Evolutionary conservation across 2,329 filamentous ascomycete species (phyloP).

Genomic region (Paecilomyces dactylethromorphus): DNA sequence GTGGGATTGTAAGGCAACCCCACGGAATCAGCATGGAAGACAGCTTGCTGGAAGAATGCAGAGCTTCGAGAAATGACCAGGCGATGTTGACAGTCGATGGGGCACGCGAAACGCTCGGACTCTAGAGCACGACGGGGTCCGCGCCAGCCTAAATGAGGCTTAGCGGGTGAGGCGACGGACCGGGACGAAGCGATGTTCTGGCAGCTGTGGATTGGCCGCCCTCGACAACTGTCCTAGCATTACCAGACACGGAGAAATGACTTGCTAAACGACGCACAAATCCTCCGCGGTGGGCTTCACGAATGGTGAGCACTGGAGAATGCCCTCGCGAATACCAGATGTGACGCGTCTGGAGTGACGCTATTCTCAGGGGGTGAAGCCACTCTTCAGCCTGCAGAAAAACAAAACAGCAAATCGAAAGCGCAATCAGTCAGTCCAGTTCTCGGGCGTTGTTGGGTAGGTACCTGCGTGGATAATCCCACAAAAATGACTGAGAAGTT

Average conservation of each 20-base stretch:
- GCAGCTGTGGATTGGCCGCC: not conserved
- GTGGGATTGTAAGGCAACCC: not conserved
- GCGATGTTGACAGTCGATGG: not conserved
- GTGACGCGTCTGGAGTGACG: not conserved
- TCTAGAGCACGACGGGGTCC: not conserved
- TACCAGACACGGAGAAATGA: not conserved
- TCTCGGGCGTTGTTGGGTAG: not conserved
- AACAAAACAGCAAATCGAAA: not conserved
- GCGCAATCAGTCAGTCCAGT: not conserved
- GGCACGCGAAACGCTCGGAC: slow-evolving; percentile 1
- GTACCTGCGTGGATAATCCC: not conserved
- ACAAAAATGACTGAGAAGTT: not conserved
- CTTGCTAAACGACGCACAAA: not conserved
- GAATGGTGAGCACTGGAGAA: not conserved
- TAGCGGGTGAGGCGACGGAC: not conserved
- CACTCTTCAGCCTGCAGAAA: not conserved
- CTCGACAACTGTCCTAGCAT: not conserved
- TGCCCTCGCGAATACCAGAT: not conserved
- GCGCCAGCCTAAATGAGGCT: not conserved
- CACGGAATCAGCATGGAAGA: not conserved
- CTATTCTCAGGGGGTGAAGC: not conserved
- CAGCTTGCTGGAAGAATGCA: not conserved
- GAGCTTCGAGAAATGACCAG: not conserved
- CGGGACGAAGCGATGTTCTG: not conserved
- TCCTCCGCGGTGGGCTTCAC: not conserved